A percentile compares a stretch with the other conserved stretches of the same genome.
phyloP scores from a whole-genome alignment of 345 rosid species.

The Arabis alpina region DNA sequence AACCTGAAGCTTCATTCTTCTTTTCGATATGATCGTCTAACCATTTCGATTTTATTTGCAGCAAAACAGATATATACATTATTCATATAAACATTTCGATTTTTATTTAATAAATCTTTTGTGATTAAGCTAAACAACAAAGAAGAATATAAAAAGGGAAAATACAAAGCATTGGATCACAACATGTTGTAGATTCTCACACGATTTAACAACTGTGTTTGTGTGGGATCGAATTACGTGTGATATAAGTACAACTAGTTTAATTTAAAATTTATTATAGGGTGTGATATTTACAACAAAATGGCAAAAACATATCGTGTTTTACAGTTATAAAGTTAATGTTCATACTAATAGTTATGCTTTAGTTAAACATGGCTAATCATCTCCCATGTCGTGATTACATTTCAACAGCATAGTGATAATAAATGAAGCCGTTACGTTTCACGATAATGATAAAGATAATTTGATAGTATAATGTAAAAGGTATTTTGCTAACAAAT shows the following conservation, averaged over 20 bases:
- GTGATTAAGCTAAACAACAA: slow-evolving; percentile 24
- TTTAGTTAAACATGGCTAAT: slow-evolving; percentile 7
- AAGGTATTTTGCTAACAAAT: background rate
- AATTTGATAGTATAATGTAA: too few species aligned
- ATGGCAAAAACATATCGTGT: background rate
- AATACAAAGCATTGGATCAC: slow-evolving; percentile 27
- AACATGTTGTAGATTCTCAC: slow-evolving; percentile 34
- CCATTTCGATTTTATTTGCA: too few species aligned
- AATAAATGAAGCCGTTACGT: slow-evolving; percentile 12
- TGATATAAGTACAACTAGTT: slow-evolving; percentile 25
- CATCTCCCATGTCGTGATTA: slow-evolving; percentile 23
- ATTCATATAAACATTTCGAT: background rate
- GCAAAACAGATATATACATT: too few species aligned
- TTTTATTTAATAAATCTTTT: slow-evolving; percentile 1
- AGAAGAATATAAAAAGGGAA: slow-evolving; percentile 1
- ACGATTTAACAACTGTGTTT: slow-evolving; percentile 25
- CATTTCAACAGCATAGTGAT: background rate
- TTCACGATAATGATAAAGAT: background rate
- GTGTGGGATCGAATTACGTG: slow-evolving; percentile 39
- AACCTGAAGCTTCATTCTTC: too few species aligned
- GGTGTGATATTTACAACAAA: background rate
- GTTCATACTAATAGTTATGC: background rate
- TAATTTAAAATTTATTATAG: background rate
- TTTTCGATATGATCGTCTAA: too few species aligned
- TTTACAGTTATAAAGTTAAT: slow-evolving; percentile 12